Base-by-base conservation (phyloP, 2,329 filamentous ascomycete species). In the Paecilomyces variotii region DNA sequence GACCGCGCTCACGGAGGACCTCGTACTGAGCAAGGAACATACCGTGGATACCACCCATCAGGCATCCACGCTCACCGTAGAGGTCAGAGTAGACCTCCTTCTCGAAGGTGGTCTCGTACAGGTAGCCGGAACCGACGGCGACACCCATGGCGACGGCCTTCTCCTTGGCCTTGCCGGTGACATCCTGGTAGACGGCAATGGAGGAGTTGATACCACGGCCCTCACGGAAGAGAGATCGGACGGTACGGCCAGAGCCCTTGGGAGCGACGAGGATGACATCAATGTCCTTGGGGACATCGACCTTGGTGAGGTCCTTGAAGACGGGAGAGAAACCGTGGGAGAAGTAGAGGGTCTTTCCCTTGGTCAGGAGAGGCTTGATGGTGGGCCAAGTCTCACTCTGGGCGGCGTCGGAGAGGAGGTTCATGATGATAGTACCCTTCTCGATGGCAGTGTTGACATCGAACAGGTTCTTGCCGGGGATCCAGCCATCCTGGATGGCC, bases 11-110 rank as follows among this genome's bases (percentile, higher is more conserved):
- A 75, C 94, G 92, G 80, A 99, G 92, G 68, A 99, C 94, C 86
- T 99, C 94, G 86, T 99, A 99, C 84, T 99, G 94, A 63, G 94
- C 94, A 69, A 99, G 91, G 90, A 99, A 99, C 94, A 99, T 99
- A 77, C 94, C 94, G 86, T 99, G 94, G 81, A 99, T 99, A 80
- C 94, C 94, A 71, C 94, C 94, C 94, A 99, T 99, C 74, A 99
- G 84, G 87, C 94, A 99, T 77, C 94, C 94, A 82, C 94, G 92
- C 89, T 99, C 94, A 80, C 94, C 94, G 84, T 99, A 99, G 68
- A 99, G 88, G 81, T 97, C 94, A 64, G 91, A 97, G 89, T 96
- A 96, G 76, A 99, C 94, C 84, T 99, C 94, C 89, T 99, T 99
- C 87, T 99, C 89, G 75, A 99, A 99, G 77, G 94, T 99, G 76